Percentiles rank a stretch among this genome's conserved stretches.
phyloP scores from a whole-genome alignment of 768 basidiomycete species.

The Kwoniella dendrophila region DNA sequence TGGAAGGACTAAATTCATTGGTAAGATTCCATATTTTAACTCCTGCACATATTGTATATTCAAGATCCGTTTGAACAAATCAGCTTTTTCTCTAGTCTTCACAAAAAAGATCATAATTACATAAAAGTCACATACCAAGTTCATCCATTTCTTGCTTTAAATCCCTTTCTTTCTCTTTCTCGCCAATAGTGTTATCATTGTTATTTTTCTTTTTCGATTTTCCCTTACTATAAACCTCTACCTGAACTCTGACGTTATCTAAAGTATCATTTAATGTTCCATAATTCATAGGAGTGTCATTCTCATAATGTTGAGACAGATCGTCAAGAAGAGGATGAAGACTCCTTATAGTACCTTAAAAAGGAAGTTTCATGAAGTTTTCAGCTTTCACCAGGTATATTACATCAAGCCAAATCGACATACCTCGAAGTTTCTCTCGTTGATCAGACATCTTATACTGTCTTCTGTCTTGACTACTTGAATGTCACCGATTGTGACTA shows the following conservation, averaged over 20 bases:
- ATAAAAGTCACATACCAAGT: background rate
- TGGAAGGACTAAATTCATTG: background rate
- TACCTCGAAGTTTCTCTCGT: background rate
- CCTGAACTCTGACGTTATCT: background rate
- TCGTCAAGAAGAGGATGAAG: background rate
- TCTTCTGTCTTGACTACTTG: background rate
- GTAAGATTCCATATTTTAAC: slow-evolving; percentile 3
- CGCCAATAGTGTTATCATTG: no score
- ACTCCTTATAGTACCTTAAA: background rate
- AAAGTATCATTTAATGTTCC: background rate
- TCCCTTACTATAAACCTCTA: background rate
- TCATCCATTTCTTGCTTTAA: slow-evolving; percentile 1
- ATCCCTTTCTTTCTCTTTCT: background rate
- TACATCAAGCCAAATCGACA: background rate
- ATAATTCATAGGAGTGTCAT: background rate
- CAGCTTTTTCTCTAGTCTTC: background rate
- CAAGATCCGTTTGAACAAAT: background rate
- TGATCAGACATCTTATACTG: background rate
- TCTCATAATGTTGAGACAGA: background rate
- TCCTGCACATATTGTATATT: background rate
- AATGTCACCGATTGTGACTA: background rate
- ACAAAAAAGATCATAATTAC: background rate
- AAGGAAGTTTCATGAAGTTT: no score
- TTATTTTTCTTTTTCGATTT: background rate
- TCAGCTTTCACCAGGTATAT: background rate